phyloP scores from a whole-genome alignment of 805 yeast genomes.

The Pichia insulana region DNA sequence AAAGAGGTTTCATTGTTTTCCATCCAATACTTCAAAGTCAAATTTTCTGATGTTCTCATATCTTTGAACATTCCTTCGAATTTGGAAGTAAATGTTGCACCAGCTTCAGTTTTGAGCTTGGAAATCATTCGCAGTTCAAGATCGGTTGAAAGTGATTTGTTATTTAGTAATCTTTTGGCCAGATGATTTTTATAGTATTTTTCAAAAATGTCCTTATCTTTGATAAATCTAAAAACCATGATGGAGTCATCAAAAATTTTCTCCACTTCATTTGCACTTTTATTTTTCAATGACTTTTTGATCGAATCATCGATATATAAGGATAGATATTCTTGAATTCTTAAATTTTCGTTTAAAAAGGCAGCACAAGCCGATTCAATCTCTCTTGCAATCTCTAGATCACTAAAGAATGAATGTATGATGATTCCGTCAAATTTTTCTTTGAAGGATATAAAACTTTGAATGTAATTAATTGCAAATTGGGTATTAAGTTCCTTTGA shows the following conservation, averaged over 20 bases:
- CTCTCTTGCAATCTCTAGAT: slow-evolving; percentile 42
- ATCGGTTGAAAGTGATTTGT: slow-evolving; percentile 40
- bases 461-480: slow-evolving; percentile 64
- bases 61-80: slow-evolving; percentile 85
- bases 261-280: slow-evolving; percentile 38
- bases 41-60: slow-evolving; percentile 48
- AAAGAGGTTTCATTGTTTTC: slow-evolving; percentile 16
- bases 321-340: slow-evolving; percentile 47
- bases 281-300: slow-evolving; percentile 40
- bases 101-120: slow-evolving; percentile 65
- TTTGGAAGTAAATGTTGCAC: slow-evolving; percentile 68
- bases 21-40: slow-evolving; percentile 12
- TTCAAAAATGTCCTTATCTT: slow-evolving; percentile 82
- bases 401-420: slow-evolving; percentile 38
- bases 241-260: slow-evolving; percentile 46
- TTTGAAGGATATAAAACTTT: slow-evolving; percentile 43
- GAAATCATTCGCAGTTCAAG: slow-evolving; percentile 62
- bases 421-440: slow-evolving; percentile 42
- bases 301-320: slow-evolving; percentile 50
- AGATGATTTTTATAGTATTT: slow-evolving; percentile 77
- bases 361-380: slow-evolving; percentile 54
- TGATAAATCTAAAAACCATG: slow-evolving; percentile 54
- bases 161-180: slow-evolving; percentile 64
- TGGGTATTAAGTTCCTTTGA: slow-evolving; percentile 32
- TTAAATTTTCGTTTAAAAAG: slow-evolving; percentile 41